Percentiles rank a stretch among this genome's conserved stretches.
These are phyloP conservation scores for Fusarium hostae DNA, from an alignment of 2,329 filamentous ascomycete species.

Conservation along the genomic window DNA sequence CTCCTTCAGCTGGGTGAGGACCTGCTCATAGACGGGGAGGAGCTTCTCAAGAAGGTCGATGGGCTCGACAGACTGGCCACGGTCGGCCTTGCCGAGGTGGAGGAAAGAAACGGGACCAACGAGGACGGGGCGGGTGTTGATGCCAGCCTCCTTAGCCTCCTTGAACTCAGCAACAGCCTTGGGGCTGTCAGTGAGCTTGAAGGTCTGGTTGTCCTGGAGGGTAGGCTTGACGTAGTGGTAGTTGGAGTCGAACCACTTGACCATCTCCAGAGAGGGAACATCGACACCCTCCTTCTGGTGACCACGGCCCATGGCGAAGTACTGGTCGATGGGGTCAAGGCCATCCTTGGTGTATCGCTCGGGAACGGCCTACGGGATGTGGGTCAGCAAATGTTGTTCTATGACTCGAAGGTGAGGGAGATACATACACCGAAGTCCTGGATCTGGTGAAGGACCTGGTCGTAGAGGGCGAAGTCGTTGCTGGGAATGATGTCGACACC, in stretches of 20 bases:
- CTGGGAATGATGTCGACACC: constrained; percentile 97
- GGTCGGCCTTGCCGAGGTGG: constrained; percentile 96
- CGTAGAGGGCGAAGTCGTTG: constrained; percentile 99
- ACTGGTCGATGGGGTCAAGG: constrained; percentile 90
- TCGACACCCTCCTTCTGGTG: constrained; percentile 95
- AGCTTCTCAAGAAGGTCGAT: constrained; percentile 95
- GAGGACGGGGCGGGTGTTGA: constrained; percentile 91
- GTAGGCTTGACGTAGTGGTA: constrained; percentile 99
- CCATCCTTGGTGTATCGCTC: constrained; percentile 93
- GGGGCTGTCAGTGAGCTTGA: constrained; percentile 86
- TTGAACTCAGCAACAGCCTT: constrained; percentile 96
- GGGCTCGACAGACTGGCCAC: constrained; percentile 90
- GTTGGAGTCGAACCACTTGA: constrained; percentile 99
- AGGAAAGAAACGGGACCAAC: constrained; percentile 98
- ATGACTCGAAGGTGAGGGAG: not conserved
- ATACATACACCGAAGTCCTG: constrained; percentile 90
- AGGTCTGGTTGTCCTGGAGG: constrained; percentile 94
- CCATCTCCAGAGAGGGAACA: constrained; percentile 96
- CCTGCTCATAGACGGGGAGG: constrained; percentile 92
- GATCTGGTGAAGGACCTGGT: constrained; percentile 97
- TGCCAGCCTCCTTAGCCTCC: constrained; percentile 97
- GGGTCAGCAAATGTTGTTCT: constrained; percentile 21
- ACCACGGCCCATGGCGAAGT: constrained; percentile 99
- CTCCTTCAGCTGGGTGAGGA: constrained; percentile 91
- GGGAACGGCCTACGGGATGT: constrained; percentile 75